phyloP scores from a whole-genome alignment of 108 stramenopile genomes.

The Nannochloropsis gaditana region DNA sequence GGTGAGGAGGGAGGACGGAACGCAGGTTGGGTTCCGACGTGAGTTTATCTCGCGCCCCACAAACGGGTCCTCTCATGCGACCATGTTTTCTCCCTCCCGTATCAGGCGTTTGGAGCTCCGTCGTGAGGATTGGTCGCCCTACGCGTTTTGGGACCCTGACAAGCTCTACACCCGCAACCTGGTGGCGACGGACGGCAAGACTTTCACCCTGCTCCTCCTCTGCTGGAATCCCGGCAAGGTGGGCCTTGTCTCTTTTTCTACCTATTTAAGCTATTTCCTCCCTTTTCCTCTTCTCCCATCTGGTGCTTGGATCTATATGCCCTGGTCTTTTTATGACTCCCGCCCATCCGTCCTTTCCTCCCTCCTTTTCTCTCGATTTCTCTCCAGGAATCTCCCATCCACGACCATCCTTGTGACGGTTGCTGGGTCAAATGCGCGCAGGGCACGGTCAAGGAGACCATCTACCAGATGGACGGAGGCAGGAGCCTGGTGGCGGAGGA shows the following conservation, averaged over 20 bases:
- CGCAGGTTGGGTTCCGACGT: neutral
- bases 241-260: slow-evolving; percentile 47
- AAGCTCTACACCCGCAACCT: slow-evolving; percentile 75
- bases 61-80: neutral
- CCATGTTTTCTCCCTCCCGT: neutral
- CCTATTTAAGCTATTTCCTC: slow-evolving; percentile 41
- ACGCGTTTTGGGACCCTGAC: slow-evolving; percentile 52
- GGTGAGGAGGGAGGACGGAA: neutral
- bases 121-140: slow-evolving; percentile 30
- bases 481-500: neutral
- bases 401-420: slow-evolving; percentile 63
- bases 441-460: slow-evolving; percentile 62
- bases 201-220: slow-evolving; percentile 68
- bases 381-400: slow-evolving; percentile 25
- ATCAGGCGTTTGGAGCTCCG: neutral
- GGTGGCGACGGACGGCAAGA: slow-evolving; percentile 67
- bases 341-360: neutral
- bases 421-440: slow-evolving; percentile 68
- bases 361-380: neutral
- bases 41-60: too few species aligned
- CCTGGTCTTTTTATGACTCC: neutral
- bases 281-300: slow-evolving; percentile 59
- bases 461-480: slow-evolving; percentile 44
- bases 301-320: neutral
- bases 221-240: slow-evolving; percentile 70